Evolutionary conservation across 805 yeast genomes (phyloP).

Genomic region (Priceomyces medius): DNA sequence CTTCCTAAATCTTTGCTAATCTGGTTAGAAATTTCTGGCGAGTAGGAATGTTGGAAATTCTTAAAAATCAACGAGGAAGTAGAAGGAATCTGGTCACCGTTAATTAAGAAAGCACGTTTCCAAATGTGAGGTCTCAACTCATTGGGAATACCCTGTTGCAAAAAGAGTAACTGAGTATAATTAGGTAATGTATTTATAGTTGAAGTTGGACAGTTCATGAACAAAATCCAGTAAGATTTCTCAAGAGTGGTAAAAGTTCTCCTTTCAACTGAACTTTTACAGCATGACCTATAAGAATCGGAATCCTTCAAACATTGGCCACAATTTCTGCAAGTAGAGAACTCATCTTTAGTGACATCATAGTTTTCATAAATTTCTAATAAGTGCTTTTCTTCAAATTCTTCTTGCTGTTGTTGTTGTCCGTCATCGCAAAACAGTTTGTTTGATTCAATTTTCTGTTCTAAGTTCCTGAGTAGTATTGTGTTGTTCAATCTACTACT

Average conservation of each 20-base stretch:
- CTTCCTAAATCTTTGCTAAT: conserved; percentile 59
- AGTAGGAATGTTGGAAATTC: conserved; percentile 45
- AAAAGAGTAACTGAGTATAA: conserved; percentile 44
- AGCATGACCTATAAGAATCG: conserved; percentile 20
- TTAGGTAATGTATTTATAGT: conserved; percentile 48
- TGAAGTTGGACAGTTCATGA: conserved; percentile 42
- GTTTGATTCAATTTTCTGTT: conserved; percentile 24
- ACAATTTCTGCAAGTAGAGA: conserved; percentile 32
- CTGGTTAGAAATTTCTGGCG: conserved; percentile 37
- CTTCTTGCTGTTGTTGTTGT: conserved; percentile 1
- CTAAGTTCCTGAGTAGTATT: conserved; percentile 24
- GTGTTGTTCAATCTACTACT: conserved; percentile 15
- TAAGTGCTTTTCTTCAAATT: conserved; percentile 16
- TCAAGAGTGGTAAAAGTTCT: conserved; percentile 26
- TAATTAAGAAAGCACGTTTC: conserved; percentile 38
- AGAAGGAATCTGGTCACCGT: conserved; percentile 30
- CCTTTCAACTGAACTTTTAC: conserved; percentile 11
- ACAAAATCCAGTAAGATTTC: conserved; percentile 43
- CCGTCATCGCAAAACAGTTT: conserved; percentile 12
- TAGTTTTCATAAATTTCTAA: conserved; percentile 16
- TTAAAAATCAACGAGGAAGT: conserved; percentile 31
- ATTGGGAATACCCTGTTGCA: conserved; percentile 46
- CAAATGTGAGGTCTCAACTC: conserved; percentile 45
- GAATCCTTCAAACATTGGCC: conserved; percentile 20
- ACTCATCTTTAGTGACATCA: conserved; percentile 27